Conservation (phyloP, 352 stramenopile species). For the Phytophthora litchii region DNA sequence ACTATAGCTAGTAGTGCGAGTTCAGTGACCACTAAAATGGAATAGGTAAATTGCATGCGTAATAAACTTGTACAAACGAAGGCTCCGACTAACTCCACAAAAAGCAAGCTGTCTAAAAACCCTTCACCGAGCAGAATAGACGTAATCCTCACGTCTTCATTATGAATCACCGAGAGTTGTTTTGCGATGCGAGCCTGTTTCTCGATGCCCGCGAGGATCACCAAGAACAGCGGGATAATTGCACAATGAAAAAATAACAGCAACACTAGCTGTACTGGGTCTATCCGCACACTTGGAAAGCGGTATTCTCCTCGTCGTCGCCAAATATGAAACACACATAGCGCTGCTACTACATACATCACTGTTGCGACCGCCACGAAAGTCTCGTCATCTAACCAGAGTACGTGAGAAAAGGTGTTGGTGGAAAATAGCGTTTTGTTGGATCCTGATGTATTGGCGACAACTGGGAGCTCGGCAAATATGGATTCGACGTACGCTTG, state of each 20-base stretch:
- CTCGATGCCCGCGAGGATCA: conserved; percentile 43
- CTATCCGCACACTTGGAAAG: conserved; percentile 37
- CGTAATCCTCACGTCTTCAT: conserved; percentile 19
- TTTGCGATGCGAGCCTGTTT: conserved; percentile 27
- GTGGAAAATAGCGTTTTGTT: conserved; percentile 6
- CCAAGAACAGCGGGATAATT: conserved; percentile 41
- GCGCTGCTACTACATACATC: conserved; percentile 37
- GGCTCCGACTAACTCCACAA: conserved; percentile 49
- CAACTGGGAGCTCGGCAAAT: conserved; percentile 8
- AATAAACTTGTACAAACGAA: conserved; percentile 48
- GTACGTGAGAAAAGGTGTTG: conserved; percentile 7
- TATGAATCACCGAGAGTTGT: conserved; percentile 19
- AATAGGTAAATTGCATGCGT: conserved; percentile 65
- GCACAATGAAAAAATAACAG: conserved; percentile 54
- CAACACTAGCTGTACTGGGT: conserved; percentile 51
- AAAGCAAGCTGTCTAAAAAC: conserved; percentile 50
- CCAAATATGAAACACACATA: conserved; percentile 36
- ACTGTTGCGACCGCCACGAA: conserved; percentile 30
- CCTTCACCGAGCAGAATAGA: conserved; percentile 38
- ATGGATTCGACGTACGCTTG: conserved; percentile 19
- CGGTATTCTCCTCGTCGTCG: conserved; percentile 36
- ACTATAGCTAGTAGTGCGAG: conserved; percentile 42
- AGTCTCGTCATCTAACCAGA: conserved; percentile 32
- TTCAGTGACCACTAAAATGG: conserved; percentile 41
- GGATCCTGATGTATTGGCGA: neutral